A percentile compares a stretch with the other conserved stretches of the same genome.
phyloP scores from a whole-genome alignment of 768 basidiomycete species.

The Calvatia gigantea region DNA sequence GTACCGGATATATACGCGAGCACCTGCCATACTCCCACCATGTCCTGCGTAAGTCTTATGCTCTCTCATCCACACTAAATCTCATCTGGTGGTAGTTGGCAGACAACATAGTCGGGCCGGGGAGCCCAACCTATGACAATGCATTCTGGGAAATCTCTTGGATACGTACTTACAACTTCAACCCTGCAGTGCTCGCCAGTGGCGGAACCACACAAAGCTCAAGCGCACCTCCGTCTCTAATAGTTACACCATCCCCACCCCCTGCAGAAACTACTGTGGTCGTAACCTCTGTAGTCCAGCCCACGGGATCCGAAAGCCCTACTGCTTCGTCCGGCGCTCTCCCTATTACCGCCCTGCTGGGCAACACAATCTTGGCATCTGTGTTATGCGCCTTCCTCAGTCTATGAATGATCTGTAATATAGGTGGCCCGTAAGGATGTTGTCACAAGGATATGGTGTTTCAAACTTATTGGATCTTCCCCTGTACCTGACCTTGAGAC shows the following conservation, averaged over 20 bases:
- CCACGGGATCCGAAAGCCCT: not conserved
- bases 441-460: not conserved
- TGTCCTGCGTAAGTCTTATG: slow-evolving; percentile 32
- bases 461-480: not conserved
- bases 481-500: too few species aligned
- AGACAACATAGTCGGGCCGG: slow-evolving; percentile 47
- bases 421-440: not conserved
- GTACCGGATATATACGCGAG: slow-evolving; percentile 35
- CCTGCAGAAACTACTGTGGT: not conserved
- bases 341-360: not conserved
- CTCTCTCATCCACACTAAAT: not conserved
- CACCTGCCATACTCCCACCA: slow-evolving; percentile 38
- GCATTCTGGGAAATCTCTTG: slow-evolving; percentile 62
- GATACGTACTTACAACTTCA: slow-evolving; percentile 52
- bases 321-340: not conserved
- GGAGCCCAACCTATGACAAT: slow-evolving; percentile 38
- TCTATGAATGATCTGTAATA: not conserved
- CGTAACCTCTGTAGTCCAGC: not conserved
- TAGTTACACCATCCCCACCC: not conserved
- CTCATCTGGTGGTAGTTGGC: slow-evolving; percentile 19
- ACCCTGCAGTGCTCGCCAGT: slow-evolving; percentile 11
- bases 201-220: too few species aligned
- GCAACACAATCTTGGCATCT: not conserved
- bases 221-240: slow-evolving; percentile 7
- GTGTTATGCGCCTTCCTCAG: not conserved